Base-by-base conservation (phyloP, 305 asterid species). In the Ilex paraguariensis region DNA sequence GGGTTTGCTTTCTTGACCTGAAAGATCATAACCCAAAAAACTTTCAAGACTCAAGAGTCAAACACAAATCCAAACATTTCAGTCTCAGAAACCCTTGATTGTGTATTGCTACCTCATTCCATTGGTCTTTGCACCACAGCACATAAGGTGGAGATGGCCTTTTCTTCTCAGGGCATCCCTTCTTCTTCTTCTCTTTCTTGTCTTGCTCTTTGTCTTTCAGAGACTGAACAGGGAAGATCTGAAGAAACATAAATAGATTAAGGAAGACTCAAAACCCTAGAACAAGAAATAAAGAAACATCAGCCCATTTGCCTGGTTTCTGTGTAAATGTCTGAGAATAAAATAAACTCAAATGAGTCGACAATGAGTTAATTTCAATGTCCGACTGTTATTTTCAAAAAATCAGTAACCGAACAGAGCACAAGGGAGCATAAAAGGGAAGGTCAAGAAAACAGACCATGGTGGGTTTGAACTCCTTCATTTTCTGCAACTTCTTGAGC, bases 61-160 rank as follows among this genome's bases (percentile, higher is more conserved):
- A 45, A 45, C 11, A 45, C 9, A 45, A 45, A 45, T 13, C 50
- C 50, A 50, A 50, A 9, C 13, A 5, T 50, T 50, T 50, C 28
- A 21, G 28, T 21, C 28, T 21, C 28, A 21, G 28, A 21, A 21
- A 21, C 28, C 28, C 28, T 21, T 21, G 28, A 21, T 21, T 21
- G 2, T 21, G 28, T 21, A 21, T 10, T 10, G 6, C 9, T 70
- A 91, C 98, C 96, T 84, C 96, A 73, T 67, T 78, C 98, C 98
- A 91, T 50, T 82, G 87, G 65, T 88, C 96, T 75, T 91, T 91
- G 79, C 85, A 85, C 98, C 98, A 91, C 60, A 83, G 67, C 2
- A 68, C 79, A 50, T 91, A 91, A 0, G 98, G 74, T 28, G 92
- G 87, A 1, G 91, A 84, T 17, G 96, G 98, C 77, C 69, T 91